A percentile compares a stretch with the other conserved stretches of the same genome.
Evolutionary conservation across 768 basidiomycete species (phyloP).

Genomic region (Trametes cinnabarina): DNA sequence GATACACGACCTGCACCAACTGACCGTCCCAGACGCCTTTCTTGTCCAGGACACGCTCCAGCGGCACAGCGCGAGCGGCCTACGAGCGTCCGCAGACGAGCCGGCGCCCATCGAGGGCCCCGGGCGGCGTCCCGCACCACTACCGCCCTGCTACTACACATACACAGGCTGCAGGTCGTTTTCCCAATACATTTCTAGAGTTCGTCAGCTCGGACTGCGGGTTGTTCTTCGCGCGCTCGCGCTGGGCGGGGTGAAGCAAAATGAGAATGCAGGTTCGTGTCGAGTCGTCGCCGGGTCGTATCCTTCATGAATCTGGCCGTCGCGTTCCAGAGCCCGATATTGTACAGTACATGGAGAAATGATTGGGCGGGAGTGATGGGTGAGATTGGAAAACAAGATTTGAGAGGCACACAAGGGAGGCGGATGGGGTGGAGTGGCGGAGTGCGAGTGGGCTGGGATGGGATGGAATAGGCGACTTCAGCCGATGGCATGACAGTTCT

Average conservation of each 20-base stretch:
- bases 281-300: conserved; percentile 18
- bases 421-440: not conserved
- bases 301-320: conserved; percentile 21
- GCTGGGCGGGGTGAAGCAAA: not conserved
- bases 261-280: conserved; percentile 7
- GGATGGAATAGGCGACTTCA: conserved; percentile 8
- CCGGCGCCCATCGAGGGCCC: conserved; percentile 10
- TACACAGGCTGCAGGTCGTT: conserved; percentile 2
- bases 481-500: conserved; percentile 22
- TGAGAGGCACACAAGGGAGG: not conserved
- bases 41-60: not conserved
- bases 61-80: not conserved
- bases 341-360: conserved; percentile 12
- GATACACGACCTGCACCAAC: conserved; percentile 11
- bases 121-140: conserved; percentile 4
- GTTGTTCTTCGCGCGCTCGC: conserved; percentile 4
- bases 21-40: not conserved
- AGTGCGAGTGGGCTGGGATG: conserved; percentile 15
- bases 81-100: conserved; percentile 1
- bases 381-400: not conserved
- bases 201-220: not conserved
- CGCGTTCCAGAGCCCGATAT: conserved; percentile 22
- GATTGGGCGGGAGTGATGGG: not conserved
- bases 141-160: not conserved
- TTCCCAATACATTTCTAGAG: conserved; percentile 2